Evolutionary conservation across 2,329 filamentous ascomycete species (phyloP), one percentile per base, ranked within the genome.

Genomic region (Trichoderma arundinaceum): DNA sequence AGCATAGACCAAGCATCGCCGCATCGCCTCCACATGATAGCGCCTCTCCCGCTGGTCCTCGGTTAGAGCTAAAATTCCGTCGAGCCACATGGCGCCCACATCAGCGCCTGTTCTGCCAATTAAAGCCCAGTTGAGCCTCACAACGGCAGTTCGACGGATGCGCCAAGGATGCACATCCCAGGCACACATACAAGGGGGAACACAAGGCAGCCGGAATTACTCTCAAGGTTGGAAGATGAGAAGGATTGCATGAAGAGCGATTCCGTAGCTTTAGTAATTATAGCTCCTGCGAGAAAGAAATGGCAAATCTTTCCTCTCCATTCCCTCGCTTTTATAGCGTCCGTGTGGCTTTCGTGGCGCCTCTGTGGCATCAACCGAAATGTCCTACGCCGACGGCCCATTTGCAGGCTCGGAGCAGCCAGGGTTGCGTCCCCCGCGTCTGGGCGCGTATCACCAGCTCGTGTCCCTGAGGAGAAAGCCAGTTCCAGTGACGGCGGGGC

Each of bases 391-490:
- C 28, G 48, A 53, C 39, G 60, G 49, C 51, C 51, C 10, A 28
- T 38, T 49, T 38, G 33, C 56, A 28, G 43, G 10, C 44, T 15
- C 57, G 32, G 41, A 17, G 39, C 57, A 39, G 39, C 17, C 28
- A 62, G 49, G 48, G 15, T 35, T 13, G 46, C 17, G 10, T 7
- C 49, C 57, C 33, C 57, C 57, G 57, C 57, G 59, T n/a, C 38
- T 22, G n/a, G 60, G 60, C 49, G 51, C 48, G 12, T 63, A 63
- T 63, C 60, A 63, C 13, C 60, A 63, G 3, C 44, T 63, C 6
- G 49, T 63, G 39, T 63, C 60, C 39, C 41, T 53, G 19, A 63
- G 12, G 39, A 54, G 60, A 53, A 63, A 63, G 13, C 60, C 60
- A 7, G 17, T 63, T 8, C 49, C 49, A 12, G 39, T 13, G 39